Evolutionary conservation across 192 early-diverging fungal species (phyloP).

Genomic region (Diversispora eburnea): DNA sequence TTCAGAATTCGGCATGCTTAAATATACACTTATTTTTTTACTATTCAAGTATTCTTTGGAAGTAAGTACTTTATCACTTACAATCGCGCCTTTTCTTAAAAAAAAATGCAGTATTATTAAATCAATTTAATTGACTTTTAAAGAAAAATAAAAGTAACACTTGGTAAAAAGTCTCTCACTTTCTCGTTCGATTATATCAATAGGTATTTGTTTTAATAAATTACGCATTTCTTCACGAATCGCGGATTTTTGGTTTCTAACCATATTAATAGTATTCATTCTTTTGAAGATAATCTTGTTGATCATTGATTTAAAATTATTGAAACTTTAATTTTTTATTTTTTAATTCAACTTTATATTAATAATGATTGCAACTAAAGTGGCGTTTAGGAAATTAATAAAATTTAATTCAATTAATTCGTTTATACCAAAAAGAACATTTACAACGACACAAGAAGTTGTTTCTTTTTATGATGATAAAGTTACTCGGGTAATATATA

Average conservation of each 20-base stretch:
- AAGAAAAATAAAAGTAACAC: background rate
- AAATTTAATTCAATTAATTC: too few relatives aligned
- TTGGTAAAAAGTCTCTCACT: background rate
- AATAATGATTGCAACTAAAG: too few relatives aligned
- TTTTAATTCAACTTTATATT: too few relatives aligned
- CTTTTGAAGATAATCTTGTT: background rate
- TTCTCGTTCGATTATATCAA: slow-evolving; percentile 14
- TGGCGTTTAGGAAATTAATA: too few relatives aligned
- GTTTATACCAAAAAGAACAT: too few relatives aligned
- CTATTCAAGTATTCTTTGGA: slow-evolving; percentile 39
- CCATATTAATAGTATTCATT: background rate
- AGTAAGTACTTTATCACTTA: slow-evolving; percentile 38
- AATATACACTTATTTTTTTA: slow-evolving; percentile 48
- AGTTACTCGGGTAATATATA: background rate
- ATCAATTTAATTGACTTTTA: background rate
- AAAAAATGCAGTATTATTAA: background rate
- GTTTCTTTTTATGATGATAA: slow-evolving; percentile 24
- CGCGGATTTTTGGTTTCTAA: background rate
- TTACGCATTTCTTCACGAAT: slow-evolving; percentile 25
- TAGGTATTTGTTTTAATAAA: slow-evolving; percentile 1
- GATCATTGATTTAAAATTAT: background rate
- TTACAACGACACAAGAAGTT: background rate
- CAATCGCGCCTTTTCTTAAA: slow-evolving; percentile 29
- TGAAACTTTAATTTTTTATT: background rate
- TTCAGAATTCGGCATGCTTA: slow-evolving; percentile 52